A percentile compares a stretch with the other conserved stretches of the same genome.
Evolutionary conservation across 305 asterid species (phyloP).

Genomic region (Solanum aculeatissimum): DNA sequence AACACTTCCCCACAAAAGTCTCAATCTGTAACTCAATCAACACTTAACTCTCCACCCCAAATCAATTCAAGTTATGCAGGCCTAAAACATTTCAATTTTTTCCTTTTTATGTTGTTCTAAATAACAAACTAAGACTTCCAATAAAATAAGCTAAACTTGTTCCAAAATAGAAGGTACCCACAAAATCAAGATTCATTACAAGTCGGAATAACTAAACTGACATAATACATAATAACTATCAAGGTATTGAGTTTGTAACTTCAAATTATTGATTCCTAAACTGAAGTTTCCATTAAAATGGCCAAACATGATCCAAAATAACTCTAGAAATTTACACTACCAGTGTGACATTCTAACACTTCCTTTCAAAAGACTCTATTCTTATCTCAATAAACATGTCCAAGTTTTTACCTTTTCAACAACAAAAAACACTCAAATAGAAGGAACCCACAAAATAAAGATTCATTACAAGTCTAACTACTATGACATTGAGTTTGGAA

Average conservation of each 20-base stretch:
- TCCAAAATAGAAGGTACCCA: neutral
- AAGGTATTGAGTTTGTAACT: neutral
- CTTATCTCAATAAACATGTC: neutral
- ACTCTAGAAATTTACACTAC: neutral
- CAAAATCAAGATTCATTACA: neutral
- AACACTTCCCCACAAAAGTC: neutral
- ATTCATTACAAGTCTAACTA: neutral
- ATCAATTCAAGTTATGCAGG: neutral
- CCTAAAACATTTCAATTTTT: neutral
- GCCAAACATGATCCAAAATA: neutral
- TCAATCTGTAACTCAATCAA: neutral
- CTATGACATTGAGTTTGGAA: neutral
- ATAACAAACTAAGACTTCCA: neutral
- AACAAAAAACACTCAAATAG: neutral
- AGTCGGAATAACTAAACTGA: neutral
- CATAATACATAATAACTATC: neutral
- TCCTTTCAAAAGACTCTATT: neutral
- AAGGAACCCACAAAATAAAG: neutral
- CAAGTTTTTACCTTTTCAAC: neutral
- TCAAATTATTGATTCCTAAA: neutral
- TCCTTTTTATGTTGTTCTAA: neutral
- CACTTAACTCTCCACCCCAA: neutral
- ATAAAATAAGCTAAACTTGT: neutral
- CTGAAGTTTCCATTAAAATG: neutral
- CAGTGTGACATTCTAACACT: neutral